These are phyloP conservation scores for Sclerotinia borealis DNA, from an alignment of 2,329 filamentous ascomycete species.

Conservation along the genomic window DNA sequence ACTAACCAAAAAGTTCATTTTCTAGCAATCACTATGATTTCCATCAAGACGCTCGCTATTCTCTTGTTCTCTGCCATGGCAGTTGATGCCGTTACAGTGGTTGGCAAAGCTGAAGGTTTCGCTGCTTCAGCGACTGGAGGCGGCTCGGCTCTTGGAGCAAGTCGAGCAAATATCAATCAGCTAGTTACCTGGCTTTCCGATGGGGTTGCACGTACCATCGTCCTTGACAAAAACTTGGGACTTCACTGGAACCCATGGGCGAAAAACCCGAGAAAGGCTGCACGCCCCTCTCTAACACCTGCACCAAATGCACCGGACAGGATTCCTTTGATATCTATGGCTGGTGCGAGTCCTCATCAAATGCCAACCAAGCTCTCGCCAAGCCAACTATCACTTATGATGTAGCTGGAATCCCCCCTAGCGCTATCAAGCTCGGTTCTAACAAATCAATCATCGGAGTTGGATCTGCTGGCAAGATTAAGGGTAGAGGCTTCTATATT, in stretches of 20 bases:
- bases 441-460: neutral
- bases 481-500: neutral
- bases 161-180: neutral
- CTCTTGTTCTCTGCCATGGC: neutral
- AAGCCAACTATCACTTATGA: neutral
- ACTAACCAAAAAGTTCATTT: too few species aligned
- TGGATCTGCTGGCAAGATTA: neutral
- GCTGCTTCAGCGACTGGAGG: neutral
- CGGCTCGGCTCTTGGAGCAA: neutral
- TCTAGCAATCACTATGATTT: neutral
- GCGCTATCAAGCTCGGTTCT: neutral
- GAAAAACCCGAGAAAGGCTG: neutral
- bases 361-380: neutral
- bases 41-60: neutral
- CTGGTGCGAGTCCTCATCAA: neutral
- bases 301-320: neutral
- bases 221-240: neutral
- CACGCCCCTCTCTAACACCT: neutral
- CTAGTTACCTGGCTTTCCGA: neutral
- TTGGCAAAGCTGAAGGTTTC: conserved; percentile 1
- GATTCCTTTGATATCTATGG: neutral
- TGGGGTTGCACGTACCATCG: neutral
- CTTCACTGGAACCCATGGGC: neutral
- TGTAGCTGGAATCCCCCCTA: too few species aligned
- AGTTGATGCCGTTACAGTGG: neutral